Evolutionary conservation across 2,329 filamentous ascomycete genomes (phyloP).

Genomic region (Aspergillus sclerotialis): DNA sequence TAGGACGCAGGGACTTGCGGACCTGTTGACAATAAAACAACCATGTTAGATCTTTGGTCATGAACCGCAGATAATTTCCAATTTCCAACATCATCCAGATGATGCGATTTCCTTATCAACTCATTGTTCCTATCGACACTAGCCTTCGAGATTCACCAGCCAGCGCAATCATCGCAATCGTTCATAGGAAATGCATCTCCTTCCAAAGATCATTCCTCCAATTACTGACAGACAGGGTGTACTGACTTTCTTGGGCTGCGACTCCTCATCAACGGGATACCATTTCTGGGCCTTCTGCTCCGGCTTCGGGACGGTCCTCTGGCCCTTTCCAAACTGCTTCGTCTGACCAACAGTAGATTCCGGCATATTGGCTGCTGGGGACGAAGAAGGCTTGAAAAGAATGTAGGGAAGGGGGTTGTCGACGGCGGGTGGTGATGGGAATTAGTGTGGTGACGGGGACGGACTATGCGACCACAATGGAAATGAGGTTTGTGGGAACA

Average conservation of each 20-base stretch:
- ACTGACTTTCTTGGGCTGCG: slow-evolving; percentile 91
- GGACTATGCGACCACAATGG: slow-evolving; percentile 26
- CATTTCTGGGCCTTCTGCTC: slow-evolving; percentile 96
- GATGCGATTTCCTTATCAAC: slow-evolving; percentile 19
- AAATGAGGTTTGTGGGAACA: slow-evolving; percentile 39
- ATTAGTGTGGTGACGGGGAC: slow-evolving; percentile 33
- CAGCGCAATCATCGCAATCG: slow-evolving; percentile 24
- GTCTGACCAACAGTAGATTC: slow-evolving; percentile 51
- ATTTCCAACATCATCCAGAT: slow-evolving; percentile 1
- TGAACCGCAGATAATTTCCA: slow-evolving; percentile 2
- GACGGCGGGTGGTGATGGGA: slow-evolving; percentile 34
- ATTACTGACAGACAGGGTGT: slow-evolving; percentile 17
- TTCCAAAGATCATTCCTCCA: slow-evolving; percentile 4
- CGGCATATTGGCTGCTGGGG: slow-evolving; percentile 48
- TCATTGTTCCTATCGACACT: slow-evolving; percentile 14
- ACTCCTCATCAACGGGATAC: slow-evolving; percentile 93
- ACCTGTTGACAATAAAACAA: slow-evolving; percentile 51
- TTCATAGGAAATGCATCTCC: slow-evolving; percentile 21
- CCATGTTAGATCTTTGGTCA: slow-evolving; percentile 16
- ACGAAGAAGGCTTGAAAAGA: slow-evolving; percentile 33
- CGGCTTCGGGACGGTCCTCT: slow-evolving; percentile 79
- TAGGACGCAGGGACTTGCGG: slow-evolving; percentile 87
- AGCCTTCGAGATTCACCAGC: slow-evolving; percentile 13
- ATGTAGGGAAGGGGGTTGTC: slow-evolving; percentile 32
- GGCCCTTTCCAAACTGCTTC: slow-evolving; percentile 97